Base-by-base conservation (phyloP, 2,329 filamentous ascomycete genomes). In the Xylariales sp. region DNA sequence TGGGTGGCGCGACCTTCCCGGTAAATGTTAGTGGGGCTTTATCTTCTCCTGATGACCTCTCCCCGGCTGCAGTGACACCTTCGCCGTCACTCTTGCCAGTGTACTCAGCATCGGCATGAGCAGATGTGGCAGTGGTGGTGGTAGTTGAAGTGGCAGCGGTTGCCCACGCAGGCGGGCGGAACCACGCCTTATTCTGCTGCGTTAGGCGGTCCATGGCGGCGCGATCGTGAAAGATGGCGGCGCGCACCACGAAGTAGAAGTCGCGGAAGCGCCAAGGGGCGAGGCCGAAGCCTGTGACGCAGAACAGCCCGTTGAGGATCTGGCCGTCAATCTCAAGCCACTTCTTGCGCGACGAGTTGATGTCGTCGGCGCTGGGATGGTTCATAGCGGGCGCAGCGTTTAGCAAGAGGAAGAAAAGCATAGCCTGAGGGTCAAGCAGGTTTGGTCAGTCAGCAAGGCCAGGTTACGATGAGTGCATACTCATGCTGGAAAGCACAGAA, bases 261-360 rank as follows among this genome's bases (percentile, higher is more conserved):
- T 95, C 88, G 20, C 88, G 73, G 50, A 90, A 85, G 21, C 88
- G 76, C 88, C 88, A 95, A 0, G 88, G 88, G 2, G 85, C 82
- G 12, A 93, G 71, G 0, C 88, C 88, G 48, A 94, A 90, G 1
- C 82, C 88, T 2, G 87, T 90, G 6, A 94, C 81, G 60, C 87
- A 93, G 70, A 95, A 95, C 2, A 95, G 74, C 0, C 75, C 84
- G 52, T 89, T 94, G 16, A 90, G 65, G 41, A 94, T 84, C 56
- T 94, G 88, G 2, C 83, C 86, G 57, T 89, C 85, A 51, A 79
- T 82, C 61, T 95, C 88, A 48, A 95, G 78, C 88, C 89, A 95
- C n/a, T 8, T 81, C 24, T 37, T 37, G 10, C 34, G 14, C 4
- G 34, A 25, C 4, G 34, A 37, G 18, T 37, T 37, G 18, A 29